Evolutionary conservation across 371 early-diverging fungal genomes (phyloP).

Genomic region (Paraphysoderma sedebokerense): DNA sequence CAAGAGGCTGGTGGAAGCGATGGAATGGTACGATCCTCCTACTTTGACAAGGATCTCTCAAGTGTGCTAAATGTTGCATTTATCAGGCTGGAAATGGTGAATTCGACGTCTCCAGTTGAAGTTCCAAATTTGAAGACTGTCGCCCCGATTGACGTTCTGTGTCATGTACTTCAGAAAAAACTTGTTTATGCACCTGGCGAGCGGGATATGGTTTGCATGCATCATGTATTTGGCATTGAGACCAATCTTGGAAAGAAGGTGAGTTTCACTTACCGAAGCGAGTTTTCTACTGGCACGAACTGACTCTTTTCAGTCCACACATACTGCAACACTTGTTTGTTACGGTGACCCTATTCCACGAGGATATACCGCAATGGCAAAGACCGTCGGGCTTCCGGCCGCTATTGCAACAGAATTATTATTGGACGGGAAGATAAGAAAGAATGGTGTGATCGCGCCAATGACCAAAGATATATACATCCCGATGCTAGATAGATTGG

Average conservation of each 20-base stretch:
- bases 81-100: conserved; percentile 12
- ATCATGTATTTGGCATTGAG: conserved; percentile 87
- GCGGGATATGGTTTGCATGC: conserved; percentile 91
- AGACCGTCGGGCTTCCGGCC: conserved; percentile 92
- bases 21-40: too few species aligned
- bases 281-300: neutral
- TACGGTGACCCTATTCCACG: conserved; percentile 60
- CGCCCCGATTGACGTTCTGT: conserved; percentile 76
- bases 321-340: conserved; percentile 77
- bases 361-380: conserved; percentile 92
- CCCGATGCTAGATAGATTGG: conserved; percentile 71
- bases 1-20: too few species aligned
- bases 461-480: conserved; percentile 74
- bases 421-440: conserved; percentile 57
- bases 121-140: conserved; percentile 59
- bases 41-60: too few species aligned
- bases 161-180: conserved; percentile 84
- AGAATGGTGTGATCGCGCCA: conserved; percentile 83
- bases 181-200: conserved; percentile 81
- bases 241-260: conserved; percentile 48
- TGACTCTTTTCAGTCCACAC: conserved; percentile 36
- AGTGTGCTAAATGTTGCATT: conserved; percentile 18
- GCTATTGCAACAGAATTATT: conserved; percentile 88
- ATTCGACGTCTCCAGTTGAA: neutral
- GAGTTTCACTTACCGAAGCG: neutral